These are phyloP conservation scores for Hanseniaspora sp. DNA, from an alignment of 1,139 yeast species.

Conservation along the genomic window DNA sequence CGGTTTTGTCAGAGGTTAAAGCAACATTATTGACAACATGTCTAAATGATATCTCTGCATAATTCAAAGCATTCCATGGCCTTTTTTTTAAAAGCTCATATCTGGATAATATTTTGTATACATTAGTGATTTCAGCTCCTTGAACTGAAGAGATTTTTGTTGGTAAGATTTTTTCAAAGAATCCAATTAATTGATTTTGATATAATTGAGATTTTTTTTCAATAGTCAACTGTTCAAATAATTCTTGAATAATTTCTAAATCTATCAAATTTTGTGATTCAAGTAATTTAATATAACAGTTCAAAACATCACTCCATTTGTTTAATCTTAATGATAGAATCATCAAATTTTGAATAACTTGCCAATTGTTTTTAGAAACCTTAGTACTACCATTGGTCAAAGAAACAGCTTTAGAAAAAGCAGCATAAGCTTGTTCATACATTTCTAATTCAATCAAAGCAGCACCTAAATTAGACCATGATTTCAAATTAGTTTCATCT, in stretches of 20 bases:
- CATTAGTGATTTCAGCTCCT: slow-evolving; percentile 44
- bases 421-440: slow-evolving; percentile 67
- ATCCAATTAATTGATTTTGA: slow-evolving; percentile 58
- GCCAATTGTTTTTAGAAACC: slow-evolving; percentile 68
- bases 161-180: slow-evolving; percentile 46
- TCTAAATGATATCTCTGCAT: slow-evolving; percentile 79
- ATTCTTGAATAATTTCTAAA: slow-evolving; percentile 60
- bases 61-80: slow-evolving; percentile 81
- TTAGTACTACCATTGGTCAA: slow-evolving; percentile 66
- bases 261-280: slow-evolving; percentile 52
- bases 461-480: slow-evolving; percentile 93
- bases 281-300: slow-evolving; percentile 57
- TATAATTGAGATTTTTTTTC: slow-evolving; percentile 41
- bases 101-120: slow-evolving; percentile 70
- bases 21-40: slow-evolving; percentile 57
- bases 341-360: slow-evolving; percentile 79
- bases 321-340: slow-evolving; percentile 67
- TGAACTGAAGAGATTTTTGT: slow-evolving; percentile 42
- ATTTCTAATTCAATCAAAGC: slow-evolving; percentile 58
- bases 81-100: slow-evolving; percentile 78
- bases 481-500: slow-evolving; percentile 69
- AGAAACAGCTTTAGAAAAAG: slow-evolving; percentile 68
- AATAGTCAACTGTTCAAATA: slow-evolving; percentile 53
- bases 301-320: slow-evolving; percentile 79
- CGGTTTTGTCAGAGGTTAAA: slow-evolving; percentile 46